These are phyloP conservation scores for Fusarium circinatum DNA, from an alignment of 2,329 filamentous ascomycete genomes.

Conservation along the genomic window DNA sequence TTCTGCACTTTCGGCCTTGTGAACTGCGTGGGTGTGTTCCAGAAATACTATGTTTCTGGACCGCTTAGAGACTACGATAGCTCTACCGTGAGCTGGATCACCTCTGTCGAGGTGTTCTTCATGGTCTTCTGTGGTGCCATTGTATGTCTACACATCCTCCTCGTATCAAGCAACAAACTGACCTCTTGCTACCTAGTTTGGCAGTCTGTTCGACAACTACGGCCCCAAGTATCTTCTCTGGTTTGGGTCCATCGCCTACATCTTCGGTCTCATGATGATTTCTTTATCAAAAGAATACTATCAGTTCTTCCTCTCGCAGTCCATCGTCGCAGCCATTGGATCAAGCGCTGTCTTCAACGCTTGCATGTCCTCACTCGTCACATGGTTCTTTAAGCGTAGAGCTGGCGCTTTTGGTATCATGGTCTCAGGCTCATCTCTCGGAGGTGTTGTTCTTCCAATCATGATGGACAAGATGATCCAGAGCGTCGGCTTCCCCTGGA, in stretches of 20 bases:
- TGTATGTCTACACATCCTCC: slow-evolving; percentile 48
- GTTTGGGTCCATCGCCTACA: slow-evolving; percentile 64
- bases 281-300: slow-evolving; percentile 60
- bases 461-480: slow-evolving; percentile 66
- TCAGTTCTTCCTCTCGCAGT: slow-evolving; percentile 57
- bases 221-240: slow-evolving; percentile 69
- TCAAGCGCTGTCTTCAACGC: slow-evolving; percentile 56
- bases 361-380: slow-evolving; percentile 55
- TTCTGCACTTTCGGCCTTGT: slow-evolving; percentile 58
- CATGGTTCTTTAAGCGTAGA: slow-evolving; percentile 64
- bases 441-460: slow-evolving; percentile 69
- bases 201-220: slow-evolving; percentile 71
- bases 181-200: slow-evolving; percentile 50
- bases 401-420: slow-evolving; percentile 64
- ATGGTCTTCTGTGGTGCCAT: slow-evolving; percentile 61
- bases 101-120: slow-evolving; percentile 62
- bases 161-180: background rate
- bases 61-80: slow-evolving; percentile 59
- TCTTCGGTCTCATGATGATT: slow-evolving; percentile 74
- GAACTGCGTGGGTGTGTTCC: slow-evolving; percentile 65
- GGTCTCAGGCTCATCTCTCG: slow-evolving; percentile 64
- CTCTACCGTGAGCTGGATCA: slow-evolving; percentile 69
- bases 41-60: slow-evolving; percentile 65
- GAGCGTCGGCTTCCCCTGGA: slow-evolving; percentile 58
- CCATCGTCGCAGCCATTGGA: slow-evolving; percentile 54